phyloP scores from a whole-genome alignment of 257 asterid species.

The Verbascum thapsus region DNA sequence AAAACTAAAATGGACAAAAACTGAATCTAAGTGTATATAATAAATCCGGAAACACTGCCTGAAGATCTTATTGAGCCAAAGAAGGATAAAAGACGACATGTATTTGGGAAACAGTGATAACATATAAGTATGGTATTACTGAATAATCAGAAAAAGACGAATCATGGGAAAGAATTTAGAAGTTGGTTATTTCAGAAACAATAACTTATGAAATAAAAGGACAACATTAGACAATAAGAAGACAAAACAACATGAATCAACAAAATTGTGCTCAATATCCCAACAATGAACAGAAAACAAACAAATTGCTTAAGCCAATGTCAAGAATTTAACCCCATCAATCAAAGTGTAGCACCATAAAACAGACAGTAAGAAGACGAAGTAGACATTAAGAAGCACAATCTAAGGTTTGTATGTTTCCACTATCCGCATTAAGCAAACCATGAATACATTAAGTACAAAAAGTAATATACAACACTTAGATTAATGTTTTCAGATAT shows the following conservation, averaged over 20 bases:
- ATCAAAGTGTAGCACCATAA: slow-evolving; percentile 23
- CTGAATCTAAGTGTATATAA: neutral
- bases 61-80: neutral
- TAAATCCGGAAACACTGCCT: slow-evolving; percentile 17
- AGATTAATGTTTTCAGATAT: neutral
- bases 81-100: neutral
- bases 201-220: slow-evolving; percentile 16
- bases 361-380: slow-evolving; percentile 26
- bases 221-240: slow-evolving; percentile 31
- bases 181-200: slow-evolving; percentile 24
- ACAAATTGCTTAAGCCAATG: slow-evolving; percentile 15
- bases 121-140: slow-evolving; percentile 19
- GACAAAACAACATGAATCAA: slow-evolving; percentile 29
- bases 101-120: slow-evolving; percentile 8
- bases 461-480: neutral
- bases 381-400: slow-evolving; percentile 13
- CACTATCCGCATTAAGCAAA: slow-evolving; percentile 8
- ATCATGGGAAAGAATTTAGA: slow-evolving; percentile 22
- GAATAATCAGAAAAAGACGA: slow-evolving; percentile 15
- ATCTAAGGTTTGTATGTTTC: slow-evolving; percentile 17
- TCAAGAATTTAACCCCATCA: slow-evolving; percentile 21
- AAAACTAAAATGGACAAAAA: slow-evolving; percentile 9
- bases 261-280: slow-evolving; percentile 16
- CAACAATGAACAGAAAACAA: slow-evolving; percentile 30
- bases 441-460: slow-evolving; percentile 5